Evolutionary conservation across 768 basidiomycete genomes (phyloP), one percentile per base, ranked within the genome.

Genomic region (Fomitopsis pulvina): DNA sequence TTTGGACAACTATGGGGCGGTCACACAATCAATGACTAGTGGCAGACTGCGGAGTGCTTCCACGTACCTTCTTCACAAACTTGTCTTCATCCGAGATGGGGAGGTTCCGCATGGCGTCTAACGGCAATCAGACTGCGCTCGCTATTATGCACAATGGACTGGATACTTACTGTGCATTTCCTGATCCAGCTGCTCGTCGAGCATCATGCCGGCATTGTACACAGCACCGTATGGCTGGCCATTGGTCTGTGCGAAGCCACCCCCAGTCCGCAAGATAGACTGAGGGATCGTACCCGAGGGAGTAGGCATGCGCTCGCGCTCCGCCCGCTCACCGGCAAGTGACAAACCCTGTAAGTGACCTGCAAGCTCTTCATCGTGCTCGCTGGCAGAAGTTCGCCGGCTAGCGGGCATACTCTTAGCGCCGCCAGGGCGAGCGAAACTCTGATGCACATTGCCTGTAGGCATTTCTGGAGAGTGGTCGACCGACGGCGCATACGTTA

Each of bases 361-460:
- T 14, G 83, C 84, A 56, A 92, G 69, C 51, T 92, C 87, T 52
- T 90, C 89, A 54, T 92, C 90, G 51, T 87, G 85, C 57, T 82
- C 84, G 61, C 90, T 92, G 16, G 90, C 87, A 3, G 91, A 93
- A 10, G 87, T 90, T 51, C 91, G 83, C 52, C 91, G 82, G 60
- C 90, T 92, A 12, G 90, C 88, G 32, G 91, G 91, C 90, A 93
- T 92, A 61, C 89, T 92, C 71, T 89, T 92, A 4, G 90, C 88
- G 47, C 87, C 89, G 26, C 77, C 81, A 27, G 79, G 67, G 52
- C 88, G 83, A 43, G 75, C 71, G 60, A 80, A 86, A 43, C 64
- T 66, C 60, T 79, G 78, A 45, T 77, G 76, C 38, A 59, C 64
- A 37, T 75, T 68, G 46, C 65, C 66, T 16, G 70, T 69, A 1